Base-by-base conservation (phyloP, 371 early-diverging fungal species). In the Rhizopus stolonifer region DNA sequence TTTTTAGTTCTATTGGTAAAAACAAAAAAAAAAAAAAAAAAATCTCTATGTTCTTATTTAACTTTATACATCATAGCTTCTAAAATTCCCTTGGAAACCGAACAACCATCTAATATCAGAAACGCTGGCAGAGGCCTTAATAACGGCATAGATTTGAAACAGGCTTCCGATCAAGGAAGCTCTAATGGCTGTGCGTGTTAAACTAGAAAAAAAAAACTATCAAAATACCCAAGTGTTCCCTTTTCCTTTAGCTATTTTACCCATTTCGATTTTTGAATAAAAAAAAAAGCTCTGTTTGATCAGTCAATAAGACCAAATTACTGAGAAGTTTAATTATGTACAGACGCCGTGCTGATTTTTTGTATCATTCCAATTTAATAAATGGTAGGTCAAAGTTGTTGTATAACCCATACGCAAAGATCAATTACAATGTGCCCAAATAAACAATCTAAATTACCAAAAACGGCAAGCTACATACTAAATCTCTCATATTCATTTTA, bases 1-100 rank as follows among this genome's bases (percentile, higher is more conserved):
- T 95, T 31, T 95, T 95, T 68, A 81, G 82, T 23, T 84, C 88
- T 58, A 36, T 36, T 1, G 36, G 36, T 36, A 87, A 92, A 70
- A 42, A 25, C 39, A 14, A 42, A 25, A 52, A 15, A 15, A 47
- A 32, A 18, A 47, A n/a, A 36, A 36, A 36, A 36, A 14, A 4
- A 36, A 5, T 36, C 14, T 11, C n/a, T 36, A 11, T 36, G 9
- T 42, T 42, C 19, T 42, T 42, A 18, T 18, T 11, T 42, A 23
- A 22, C 13, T 7, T 22, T 36, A 1, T 36, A 45, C 21, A 15
- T 21, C 9, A 50, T 62, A 52, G 62, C 57, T 25, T 23, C 51
- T 39, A 62, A 62, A 39, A 62, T 62, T 22, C 62, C 62, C 19
- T 49, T 53, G 24, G 62, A 62, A 10, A 52, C 5, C 13, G 31